phyloP scores from a whole-genome alignment of 2,329 filamentous ascomycete genomes.

The Venturia effusa region DNA sequence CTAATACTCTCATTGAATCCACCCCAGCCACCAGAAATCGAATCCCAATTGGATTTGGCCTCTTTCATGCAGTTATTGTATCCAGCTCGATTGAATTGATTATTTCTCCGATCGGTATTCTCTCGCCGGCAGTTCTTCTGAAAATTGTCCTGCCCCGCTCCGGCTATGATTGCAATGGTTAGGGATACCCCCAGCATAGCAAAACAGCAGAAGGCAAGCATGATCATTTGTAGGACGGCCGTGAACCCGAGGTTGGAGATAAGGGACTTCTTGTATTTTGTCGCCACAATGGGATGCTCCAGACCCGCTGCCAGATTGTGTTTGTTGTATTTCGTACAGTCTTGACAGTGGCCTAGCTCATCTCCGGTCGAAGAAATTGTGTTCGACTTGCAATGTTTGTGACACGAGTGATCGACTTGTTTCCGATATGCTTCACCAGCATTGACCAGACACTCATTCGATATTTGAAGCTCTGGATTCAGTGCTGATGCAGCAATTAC shows the following conservation, averaged over 20 bases:
- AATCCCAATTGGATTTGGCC: slow-evolving; percentile 10
- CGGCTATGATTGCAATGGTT: slow-evolving; percentile 15
- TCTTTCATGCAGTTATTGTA: slow-evolving; percentile 12
- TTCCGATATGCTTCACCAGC: slow-evolving; percentile 19
- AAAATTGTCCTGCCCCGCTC: slow-evolving; percentile 3
- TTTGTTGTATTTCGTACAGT: slow-evolving; percentile 20
- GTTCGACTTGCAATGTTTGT: slow-evolving; percentile 21
- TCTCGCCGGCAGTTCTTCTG: slow-evolving; percentile 11
- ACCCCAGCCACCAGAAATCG: slow-evolving; percentile 18
- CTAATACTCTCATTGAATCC: slow-evolving; percentile 19
- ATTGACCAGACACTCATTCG: slow-evolving; percentile 24
- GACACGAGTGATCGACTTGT: slow-evolving; percentile 19
- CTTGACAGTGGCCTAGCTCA: slow-evolving; percentile 24
- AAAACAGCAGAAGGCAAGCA: slow-evolving; percentile 12
- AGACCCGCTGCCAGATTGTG: slow-evolving; percentile 17
- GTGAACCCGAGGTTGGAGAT: slow-evolving; percentile 22
- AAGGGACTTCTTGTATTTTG: slow-evolving; percentile 22
- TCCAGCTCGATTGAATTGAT: neutral
- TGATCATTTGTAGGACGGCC: slow-evolving; percentile 21
- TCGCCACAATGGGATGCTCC: slow-evolving; percentile 21
- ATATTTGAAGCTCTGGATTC: slow-evolving; percentile 19
- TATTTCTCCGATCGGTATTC: neutral
- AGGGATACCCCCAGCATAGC: slow-evolving; percentile 17
- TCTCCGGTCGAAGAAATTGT: slow-evolving; percentile 15
- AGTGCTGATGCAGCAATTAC: slow-evolving; percentile 21